Evolutionary conservation across 2,329 filamentous ascomycete species (phyloP).

Genomic region (Geosmithia putterillii): DNA sequence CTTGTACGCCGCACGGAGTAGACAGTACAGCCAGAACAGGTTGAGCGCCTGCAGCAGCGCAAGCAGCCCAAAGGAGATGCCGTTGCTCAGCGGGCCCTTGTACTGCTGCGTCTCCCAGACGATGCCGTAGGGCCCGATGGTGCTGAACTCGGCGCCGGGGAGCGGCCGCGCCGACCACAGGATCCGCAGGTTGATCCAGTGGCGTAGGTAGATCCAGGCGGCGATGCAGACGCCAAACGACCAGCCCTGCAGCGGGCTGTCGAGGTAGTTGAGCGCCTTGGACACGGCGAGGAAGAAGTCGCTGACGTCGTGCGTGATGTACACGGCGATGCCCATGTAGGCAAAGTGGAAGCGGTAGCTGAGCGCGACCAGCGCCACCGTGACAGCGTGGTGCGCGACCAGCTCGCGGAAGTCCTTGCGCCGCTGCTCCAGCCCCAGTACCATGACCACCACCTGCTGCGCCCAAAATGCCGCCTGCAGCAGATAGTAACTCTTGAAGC

Average conservation of each 20-base stretch:
- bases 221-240: slow-evolving; percentile 77
- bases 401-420: slow-evolving; percentile 93
- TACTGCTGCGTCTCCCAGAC: slow-evolving; percentile 69
- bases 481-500: slow-evolving; percentile 93
- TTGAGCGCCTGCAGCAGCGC: slow-evolving; percentile 62
- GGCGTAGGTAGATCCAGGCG: slow-evolving; percentile 81
- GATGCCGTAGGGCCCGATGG: slow-evolving; percentile 61
- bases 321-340: slow-evolving; percentile 86
- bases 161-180: slow-evolving; percentile 47
- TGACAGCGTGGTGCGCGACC: slow-evolving; percentile 84
- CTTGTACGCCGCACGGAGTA: slow-evolving; percentile 61
- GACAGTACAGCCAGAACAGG: slow-evolving; percentile 71
- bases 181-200: slow-evolving; percentile 71
- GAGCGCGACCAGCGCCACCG: slow-evolving; percentile 66
- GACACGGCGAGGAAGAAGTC: slow-evolving; percentile 94
- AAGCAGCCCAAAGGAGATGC: slow-evolving; percentile 54
- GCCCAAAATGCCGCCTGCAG: slow-evolving; percentile 93
- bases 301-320: slow-evolving; percentile 87
- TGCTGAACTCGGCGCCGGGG: slow-evolving; percentile 62
- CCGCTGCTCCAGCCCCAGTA: slow-evolving; percentile 82
- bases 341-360: slow-evolving; percentile 97
- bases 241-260: slow-evolving; percentile 62
- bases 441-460: slow-evolving; percentile 80
- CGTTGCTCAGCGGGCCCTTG: slow-evolving; percentile 60
- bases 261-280: slow-evolving; percentile 84